Conservation (phyloP, 2,329 filamentous ascomycete species). For the Aureobasidium melanogenum region DNA sequence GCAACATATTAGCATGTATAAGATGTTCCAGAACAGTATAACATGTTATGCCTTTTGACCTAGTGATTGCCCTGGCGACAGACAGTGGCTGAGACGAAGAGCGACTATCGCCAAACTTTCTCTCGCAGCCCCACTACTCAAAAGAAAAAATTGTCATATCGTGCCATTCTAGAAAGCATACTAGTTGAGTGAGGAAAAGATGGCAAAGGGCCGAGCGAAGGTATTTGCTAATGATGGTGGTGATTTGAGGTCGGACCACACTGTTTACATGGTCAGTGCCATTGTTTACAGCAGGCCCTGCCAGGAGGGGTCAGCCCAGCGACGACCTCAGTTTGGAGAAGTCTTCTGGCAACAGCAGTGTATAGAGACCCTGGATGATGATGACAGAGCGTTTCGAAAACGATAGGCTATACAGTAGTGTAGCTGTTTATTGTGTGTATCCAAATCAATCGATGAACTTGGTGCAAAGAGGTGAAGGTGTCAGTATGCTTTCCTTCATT, state of each 20-base stretch:
- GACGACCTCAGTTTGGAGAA: neutral
- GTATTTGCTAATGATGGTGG: slow-evolving; percentile 8
- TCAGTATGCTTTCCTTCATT: slow-evolving; percentile 1
- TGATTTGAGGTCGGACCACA: neutral
- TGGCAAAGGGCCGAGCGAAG: neutral
- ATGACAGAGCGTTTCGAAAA: neutral
- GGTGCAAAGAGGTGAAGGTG: neutral
- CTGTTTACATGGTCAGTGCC: slow-evolving; percentile 5
- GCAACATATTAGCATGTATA: neutral
- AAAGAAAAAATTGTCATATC: slow-evolving; percentile 1
- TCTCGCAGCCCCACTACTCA: neutral
- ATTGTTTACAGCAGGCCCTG: neutral
- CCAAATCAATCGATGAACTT: neutral
- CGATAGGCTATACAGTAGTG: neutral
- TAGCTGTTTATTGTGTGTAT: neutral
- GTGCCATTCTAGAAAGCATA: neutral
- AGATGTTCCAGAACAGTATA: neutral
- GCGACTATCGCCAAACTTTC: neutral
- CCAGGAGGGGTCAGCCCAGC: neutral
- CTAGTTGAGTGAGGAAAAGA: neutral
- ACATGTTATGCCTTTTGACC: neutral
- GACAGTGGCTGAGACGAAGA: slow-evolving; percentile 1
- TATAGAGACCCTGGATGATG: neutral
- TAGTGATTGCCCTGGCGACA: neutral
- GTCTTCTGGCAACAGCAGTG: neutral